These are phyloP conservation scores for Quercus rubra DNA, from an alignment of 306 rosid genomes.

Conservation along the genomic window DNA sequence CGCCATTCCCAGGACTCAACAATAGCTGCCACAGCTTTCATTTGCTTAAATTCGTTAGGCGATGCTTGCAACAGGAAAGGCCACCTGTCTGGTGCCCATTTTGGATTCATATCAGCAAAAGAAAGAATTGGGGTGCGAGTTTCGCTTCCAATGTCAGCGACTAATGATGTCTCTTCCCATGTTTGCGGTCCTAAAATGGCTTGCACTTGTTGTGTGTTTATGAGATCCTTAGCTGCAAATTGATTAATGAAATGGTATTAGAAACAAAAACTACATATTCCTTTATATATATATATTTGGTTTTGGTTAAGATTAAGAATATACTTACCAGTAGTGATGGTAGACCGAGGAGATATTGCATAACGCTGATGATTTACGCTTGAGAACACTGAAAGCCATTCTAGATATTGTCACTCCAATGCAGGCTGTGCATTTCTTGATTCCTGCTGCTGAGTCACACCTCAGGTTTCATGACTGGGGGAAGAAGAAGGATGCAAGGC, in stretches of 20 bases:
- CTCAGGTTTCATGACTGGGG: conserved; percentile 70
- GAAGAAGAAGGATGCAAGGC: conserved; percentile 35
- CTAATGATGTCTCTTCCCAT: conserved; percentile 45
- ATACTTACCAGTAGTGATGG: too few species aligned
- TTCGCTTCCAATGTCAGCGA: conserved; percentile 34
- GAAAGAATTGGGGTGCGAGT: conserved; percentile 31
- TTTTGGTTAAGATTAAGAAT: too few species aligned
- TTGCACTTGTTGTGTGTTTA: conserved; percentile 20
- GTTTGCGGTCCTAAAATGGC: conserved; percentile 42
- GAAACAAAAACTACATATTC: too few species aligned
- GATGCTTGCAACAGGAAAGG: conserved; percentile 42
- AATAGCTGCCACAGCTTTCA: conserved; percentile 44
- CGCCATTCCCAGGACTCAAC: conserved; percentile 39
- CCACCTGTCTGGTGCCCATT: conserved; percentile 39
- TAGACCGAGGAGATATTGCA: conserved; percentile 27
- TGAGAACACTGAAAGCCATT: conserved; percentile 35
- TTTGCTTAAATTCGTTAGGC: conserved; percentile 21
- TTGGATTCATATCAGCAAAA: conserved; percentile 39
- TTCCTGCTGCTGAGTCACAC: conserved; percentile 60
- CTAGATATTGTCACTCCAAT: conserved; percentile 31
- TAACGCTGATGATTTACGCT: conserved; percentile 48
- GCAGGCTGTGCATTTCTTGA: conserved; percentile 53
- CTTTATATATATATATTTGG: too few species aligned
- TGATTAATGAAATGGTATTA: too few species aligned
- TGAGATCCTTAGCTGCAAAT: conserved; percentile 44